Evolutionary conservation across 441 rosid genomes (phyloP), one percentile per base, ranked within the genome.

Genomic region (Adansonia grandidieri): DNA sequence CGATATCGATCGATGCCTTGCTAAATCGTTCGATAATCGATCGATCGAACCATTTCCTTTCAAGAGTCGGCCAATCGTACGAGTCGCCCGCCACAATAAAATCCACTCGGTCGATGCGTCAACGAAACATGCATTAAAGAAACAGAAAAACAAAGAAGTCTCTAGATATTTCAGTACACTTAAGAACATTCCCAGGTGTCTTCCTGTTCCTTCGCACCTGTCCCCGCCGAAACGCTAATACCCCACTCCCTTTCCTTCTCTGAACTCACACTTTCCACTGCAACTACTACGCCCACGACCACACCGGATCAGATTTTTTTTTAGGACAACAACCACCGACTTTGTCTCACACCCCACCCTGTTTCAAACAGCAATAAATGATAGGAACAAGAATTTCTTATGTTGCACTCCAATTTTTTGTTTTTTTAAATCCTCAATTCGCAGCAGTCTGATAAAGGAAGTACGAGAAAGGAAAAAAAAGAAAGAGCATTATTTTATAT

Each of bases 141-240:
- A 37, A 4, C 1, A 2, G 5, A 37, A 37, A 4, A 24, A 24
- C 28, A 24, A 24, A 24, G 28, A 24, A 24, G 28, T 24, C 28
- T 24, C 28, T 24, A 24, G 28, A 24, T 0, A 24, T 24, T 24
- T 24, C 28, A 24, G 28, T 24, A 24, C 93, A 89, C 81, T 84
- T 76, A 80, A 72, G 1, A 24, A 24, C 89, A 72, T 78, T 71
- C 90, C 88, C 97, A 91, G 87, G 93, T 95, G 95, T 87, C 85
- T 15, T 64, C 84, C 80, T 73, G 82, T 28, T 82, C 79, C 67
- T 14, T 62, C 3, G 89, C 68, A 64, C 47, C 47, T 64, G 47
- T 64, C 47, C 15, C 69, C 19, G 8, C 11, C 47, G 47, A 64
- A 64, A 28, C 69, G 48, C 70, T 40, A 15, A 37, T 3, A 4